Base-by-base conservation (phyloP, 2,329 filamentous ascomycete species). In the Blastomyces percursus region DNA sequence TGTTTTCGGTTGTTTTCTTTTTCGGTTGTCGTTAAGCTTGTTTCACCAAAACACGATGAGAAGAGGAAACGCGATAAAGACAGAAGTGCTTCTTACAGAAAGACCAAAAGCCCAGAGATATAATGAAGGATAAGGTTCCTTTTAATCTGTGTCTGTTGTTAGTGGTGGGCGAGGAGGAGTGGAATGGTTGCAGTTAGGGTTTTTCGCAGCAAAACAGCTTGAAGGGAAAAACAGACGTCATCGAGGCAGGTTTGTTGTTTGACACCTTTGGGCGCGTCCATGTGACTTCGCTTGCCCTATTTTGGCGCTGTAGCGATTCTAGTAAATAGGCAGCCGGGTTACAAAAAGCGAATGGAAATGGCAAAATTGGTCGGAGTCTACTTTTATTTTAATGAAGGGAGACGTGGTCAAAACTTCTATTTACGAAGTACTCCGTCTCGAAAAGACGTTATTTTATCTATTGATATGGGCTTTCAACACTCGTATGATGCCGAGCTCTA, bases 241-340 rank as follows among this genome's bases (percentile, higher is more conserved):
- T 62, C 60, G 51, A 30, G 48, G 42, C 42, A 9, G 30, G 27
- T 30, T 50, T 38, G 35, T 60, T 24, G 48, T 48, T 48, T 35
- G 51, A 30, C 35, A 55, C 9, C 2, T 30, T 32, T 19, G 30
- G 54, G 11, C 46, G 7, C 6, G 3, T 30, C 21, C 61, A 59
- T 62, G 61, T 62, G 61, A 62, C 61, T 62, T 58, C 19, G 61
- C 42, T 21, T 46, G 44, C 61, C 61, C 61, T 62, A 62, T 5
- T 9, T 44, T 9, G 30, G 7, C 42, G n/a, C 46, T 12, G 35
- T 7, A 38, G 11, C 35, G 35, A 38, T 38, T 38, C 2, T 38
- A 2, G 35, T 12, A 51, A 19, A 21, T 27, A 61, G 50, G 60
- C 60, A 56, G 50, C 35, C 38, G n/a, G 16, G 35, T 61, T 44